Base-by-base conservation (phyloP, 2,329 filamentous ascomycete genomes). In the Monilinia laxa region DNA sequence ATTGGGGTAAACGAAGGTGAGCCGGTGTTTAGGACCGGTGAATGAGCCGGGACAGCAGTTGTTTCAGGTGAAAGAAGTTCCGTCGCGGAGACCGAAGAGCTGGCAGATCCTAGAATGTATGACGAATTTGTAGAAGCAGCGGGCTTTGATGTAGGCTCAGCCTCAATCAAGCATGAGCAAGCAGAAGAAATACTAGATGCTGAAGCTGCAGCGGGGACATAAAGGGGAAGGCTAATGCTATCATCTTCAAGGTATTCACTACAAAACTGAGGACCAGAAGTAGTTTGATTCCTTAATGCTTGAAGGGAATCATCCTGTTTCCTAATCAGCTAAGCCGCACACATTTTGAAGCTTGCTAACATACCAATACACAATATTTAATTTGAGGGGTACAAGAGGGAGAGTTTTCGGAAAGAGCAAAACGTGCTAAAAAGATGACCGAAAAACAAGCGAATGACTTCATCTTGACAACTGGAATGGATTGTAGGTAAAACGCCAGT, bases 101-200 rank as follows among this genome's bases (percentile, higher is more conserved):
- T 14, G 20, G 35, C 18, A 9, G 47, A 62, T 9, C 25, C 59
- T 18, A 18, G 3, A 3, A 3, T 23, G 12, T 23, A 7, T 53
- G 47, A 51, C 47, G 45, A 35, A 16, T n/a, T 42, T 4, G 14
- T 57, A n/a, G 23, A 14, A 23, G n/a, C 11, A 25, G 25, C 52
- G 12, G 47, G 31, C n/a, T 51, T 49, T 12, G 47, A 7, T 10
- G 59, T 62, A 25, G 59, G 18, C 28, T 49, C 47, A 18, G 31
- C 59, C 14, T 52, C 47, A 20, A 62, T 40, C 6, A 62, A 52
- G 52, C 59, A 62, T 40, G 59, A 51, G 14, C 59, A 62, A 14
- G 59, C 59, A 20, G 47, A 62, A 25, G 59, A 62, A 20, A 52
- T 40, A 18, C n/a, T 14, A 62, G 47, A 51, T 51, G 47, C 47